Percentiles rank a stretch among this genome's conserved stretches.
phyloP scores from a whole-genome alignment of 2,329 filamentous ascomycete genomes.

The Pseudogymnoascus sp. region DNA sequence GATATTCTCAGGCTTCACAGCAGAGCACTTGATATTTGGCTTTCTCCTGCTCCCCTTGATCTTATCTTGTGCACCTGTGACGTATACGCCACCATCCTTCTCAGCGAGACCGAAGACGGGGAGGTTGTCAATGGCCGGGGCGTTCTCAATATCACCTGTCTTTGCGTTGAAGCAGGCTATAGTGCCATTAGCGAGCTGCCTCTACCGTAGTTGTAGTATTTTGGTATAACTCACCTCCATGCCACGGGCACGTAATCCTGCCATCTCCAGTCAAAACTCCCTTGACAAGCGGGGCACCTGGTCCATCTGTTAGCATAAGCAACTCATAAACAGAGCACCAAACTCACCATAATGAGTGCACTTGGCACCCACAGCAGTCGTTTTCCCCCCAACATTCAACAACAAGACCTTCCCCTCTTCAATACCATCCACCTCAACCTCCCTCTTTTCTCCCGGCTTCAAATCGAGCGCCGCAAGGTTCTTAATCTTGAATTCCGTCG shows the following conservation, averaged over 20 bases:
- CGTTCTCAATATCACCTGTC: constrained; percentile 91
- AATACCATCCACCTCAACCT: constrained; percentile 85
- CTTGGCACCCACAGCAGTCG: constrained; percentile 73
- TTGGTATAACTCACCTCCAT: constrained; percentile 58
- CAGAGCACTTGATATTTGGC: constrained; percentile 63
- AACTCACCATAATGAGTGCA: constrained; percentile 70
- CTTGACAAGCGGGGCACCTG: constrained; percentile 70
- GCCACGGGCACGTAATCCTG: constrained; percentile 88
- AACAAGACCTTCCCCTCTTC: constrained; percentile 80
- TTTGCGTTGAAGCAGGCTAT: constrained; percentile 84
- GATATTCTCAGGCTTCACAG: constrained; percentile 52
- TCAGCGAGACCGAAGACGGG: constrained; percentile 73
- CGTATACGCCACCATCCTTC: constrained; percentile 75
- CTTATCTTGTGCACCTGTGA: constrained; percentile 67
- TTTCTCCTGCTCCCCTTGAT: constrained; percentile 71
- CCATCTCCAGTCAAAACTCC: constrained; percentile 78
- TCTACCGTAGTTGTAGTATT: constrained; percentile 7
- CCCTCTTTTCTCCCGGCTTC: constrained; percentile 73
- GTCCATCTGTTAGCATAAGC: neutral
- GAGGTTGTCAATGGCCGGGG: constrained; percentile 81
- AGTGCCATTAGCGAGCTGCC: constrained; percentile 7
- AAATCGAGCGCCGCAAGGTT: constrained; percentile 46
- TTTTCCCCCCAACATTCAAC: constrained; percentile 65
- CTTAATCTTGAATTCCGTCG: constrained; percentile 3
- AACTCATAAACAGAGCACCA: neutral